Evolutionary conservation across 192 early-diverging fungal genomes (phyloP).

Genomic region (Linnemannia exigua): DNA sequence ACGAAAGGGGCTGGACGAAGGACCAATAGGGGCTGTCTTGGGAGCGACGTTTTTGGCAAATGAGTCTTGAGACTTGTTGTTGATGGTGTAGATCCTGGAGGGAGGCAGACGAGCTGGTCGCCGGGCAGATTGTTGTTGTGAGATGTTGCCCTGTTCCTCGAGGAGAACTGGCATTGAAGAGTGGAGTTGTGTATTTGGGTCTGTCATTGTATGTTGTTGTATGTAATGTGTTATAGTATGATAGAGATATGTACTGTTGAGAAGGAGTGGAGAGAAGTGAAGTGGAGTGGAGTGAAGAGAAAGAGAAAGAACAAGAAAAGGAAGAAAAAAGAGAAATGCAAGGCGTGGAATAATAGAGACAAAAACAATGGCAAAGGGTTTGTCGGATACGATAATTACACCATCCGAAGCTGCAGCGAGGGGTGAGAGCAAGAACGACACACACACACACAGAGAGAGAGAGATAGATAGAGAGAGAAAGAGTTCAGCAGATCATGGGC

Average conservation of each 20-base stretch:
- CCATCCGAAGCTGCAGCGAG: not conserved
- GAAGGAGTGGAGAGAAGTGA: not conserved
- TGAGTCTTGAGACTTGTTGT: constrained; percentile 10
- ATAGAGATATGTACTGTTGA: too few relatives aligned
- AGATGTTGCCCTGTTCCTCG: not conserved
- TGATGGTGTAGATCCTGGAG: constrained; percentile 34
- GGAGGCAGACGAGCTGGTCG: not conserved
- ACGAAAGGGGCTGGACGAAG: not conserved
- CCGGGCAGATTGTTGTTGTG: not conserved
- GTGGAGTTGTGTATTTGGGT: not conserved
- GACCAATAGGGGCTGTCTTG: constrained; percentile 1
- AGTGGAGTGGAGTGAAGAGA: not conserved
- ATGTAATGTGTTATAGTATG: not conserved
- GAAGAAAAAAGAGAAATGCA: not conserved
- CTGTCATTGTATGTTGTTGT: not conserved
- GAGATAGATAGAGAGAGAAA: not conserved
- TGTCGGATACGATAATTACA: not conserved
- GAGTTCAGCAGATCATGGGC: constrained; percentile 21
- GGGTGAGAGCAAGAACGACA: not conserved
- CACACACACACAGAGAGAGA: too few relatives aligned
- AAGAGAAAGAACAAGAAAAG: not conserved
- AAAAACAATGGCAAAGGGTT: not conserved
- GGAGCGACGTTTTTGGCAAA: not conserved
- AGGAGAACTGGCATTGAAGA: not conserved
- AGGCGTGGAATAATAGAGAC: not conserved